Base-by-base conservation (phyloP, 2,329 filamentous ascomycete species). In the Neofusicoccum ribis region DNA sequence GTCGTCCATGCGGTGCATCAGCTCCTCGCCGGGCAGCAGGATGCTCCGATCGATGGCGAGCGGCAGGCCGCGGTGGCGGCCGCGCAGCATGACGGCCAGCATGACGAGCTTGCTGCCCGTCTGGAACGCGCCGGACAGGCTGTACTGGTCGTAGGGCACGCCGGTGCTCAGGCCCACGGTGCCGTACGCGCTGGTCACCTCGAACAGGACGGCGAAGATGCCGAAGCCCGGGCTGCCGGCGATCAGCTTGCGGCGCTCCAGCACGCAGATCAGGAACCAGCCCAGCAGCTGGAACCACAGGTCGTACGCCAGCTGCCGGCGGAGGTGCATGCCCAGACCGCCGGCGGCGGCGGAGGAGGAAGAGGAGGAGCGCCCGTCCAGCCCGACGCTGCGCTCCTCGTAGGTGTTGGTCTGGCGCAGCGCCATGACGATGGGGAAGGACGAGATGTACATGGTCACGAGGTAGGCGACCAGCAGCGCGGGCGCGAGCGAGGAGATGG, bases 361-460 rank as follows among this genome's bases (percentile, higher is more conserved):
- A 20, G 69, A 61, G 23, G 69, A 59, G 49, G 68, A 68, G 20
- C 52, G 65, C 52, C 72, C 76, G 66, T 88, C 86, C 37, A 89
- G 84, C 0, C 88, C 88, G 1, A 91, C 79, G 0, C 86, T 88
- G 6, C 87, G 82, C 70, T 91, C 88, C 72, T 91, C 89, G 71
- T 91, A 91, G 36, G 90, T 86, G 71, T 91, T 91, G 44, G 88
- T 89, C 72, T 88, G 86, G 34, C 89, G 84, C 77, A 89, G 85
- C 0, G 85, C 87, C 66, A 89, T 86, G 31, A 85, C 83, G 23
- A 89, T 83, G 0, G 88, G 87, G 66, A 87, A 89, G 2, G 83
- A 85, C 0, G 86, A 86, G 47, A 89, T 85, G 73, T 89, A 89
- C 85, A 89, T 89, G 80, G 88, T 87, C 64, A 89, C 81, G 12